Conservation (phyloP, 495 filamentous ascomycete genomes). For the Bathelium albidoporum region DNA sequence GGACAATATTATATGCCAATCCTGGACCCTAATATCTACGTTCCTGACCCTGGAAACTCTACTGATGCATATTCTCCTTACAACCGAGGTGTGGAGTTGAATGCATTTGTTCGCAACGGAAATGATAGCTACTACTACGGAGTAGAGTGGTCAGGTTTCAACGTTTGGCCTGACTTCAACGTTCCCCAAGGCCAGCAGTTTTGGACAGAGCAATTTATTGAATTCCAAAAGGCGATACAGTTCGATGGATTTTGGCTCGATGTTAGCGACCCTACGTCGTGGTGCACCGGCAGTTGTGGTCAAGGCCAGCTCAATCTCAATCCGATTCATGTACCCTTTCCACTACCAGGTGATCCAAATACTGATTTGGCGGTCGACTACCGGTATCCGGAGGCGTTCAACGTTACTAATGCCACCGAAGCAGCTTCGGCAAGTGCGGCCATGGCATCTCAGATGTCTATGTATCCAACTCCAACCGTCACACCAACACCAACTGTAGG, state of each 20-base stretch:
- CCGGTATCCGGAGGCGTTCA: constrained; percentile 15
- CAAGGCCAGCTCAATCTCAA: constrained; percentile 9
- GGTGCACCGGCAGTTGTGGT: constrained; percentile 17
- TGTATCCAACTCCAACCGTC: constrained; percentile 8
- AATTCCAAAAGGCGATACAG: constrained; percentile 10
- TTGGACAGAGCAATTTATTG: constrained; percentile 16
- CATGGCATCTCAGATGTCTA: constrained; percentile 10
- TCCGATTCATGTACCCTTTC: constrained; percentile 16
- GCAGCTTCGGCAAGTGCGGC: constrained; percentile 15
- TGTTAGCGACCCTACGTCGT: constrained; percentile 16
- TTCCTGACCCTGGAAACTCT: constrained; percentile 12
- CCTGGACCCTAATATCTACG: constrained; percentile 18
- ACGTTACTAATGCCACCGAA: constrained; percentile 19
- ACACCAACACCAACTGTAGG: constrained; percentile 12
- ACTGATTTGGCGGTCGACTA: constrained; percentile 11
- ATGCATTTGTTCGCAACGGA: constrained; percentile 14
- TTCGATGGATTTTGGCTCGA: constrained; percentile 21
- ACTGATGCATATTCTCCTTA: constrained; percentile 16
- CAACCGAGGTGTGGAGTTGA: constrained; percentile 9
- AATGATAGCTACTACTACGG: constrained; percentile 16
- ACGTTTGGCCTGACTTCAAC: constrained; percentile 14
- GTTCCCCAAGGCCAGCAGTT: constrained; percentile 9
- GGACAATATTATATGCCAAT: constrained; percentile 19
- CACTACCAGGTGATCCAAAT: constrained; percentile 16
- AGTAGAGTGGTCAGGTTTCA: constrained; percentile 19